A percentile compares a stretch with the other conserved stretches of the same genome.
phyloP scores from a whole-genome alignment of 2,329 filamentous ascomycete genomes.

The Apiospora sp. region DNA sequence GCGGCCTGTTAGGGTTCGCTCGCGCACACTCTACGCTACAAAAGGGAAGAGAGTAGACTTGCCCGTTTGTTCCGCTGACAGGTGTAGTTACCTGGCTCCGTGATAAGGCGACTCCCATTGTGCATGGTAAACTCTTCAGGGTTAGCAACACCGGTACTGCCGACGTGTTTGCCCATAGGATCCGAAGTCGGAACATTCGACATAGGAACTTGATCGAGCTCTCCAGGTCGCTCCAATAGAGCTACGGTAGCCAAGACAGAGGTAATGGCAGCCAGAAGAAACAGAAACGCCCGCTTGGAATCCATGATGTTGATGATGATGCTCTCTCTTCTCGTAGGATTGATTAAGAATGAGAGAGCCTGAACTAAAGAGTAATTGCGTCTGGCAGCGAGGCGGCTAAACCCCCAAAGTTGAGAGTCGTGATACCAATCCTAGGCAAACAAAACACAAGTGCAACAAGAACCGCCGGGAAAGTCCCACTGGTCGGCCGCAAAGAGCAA shows the following conservation, averaged over 20 bases:
- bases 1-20: background rate
- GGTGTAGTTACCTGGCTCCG: constrained; percentile 28
- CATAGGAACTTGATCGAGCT: background rate
- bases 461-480: background rate
- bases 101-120: background rate
- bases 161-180: too few relatives aligned
- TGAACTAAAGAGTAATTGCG: background rate
- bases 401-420: background rate
- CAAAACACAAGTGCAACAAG: background rate
- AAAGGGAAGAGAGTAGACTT: background rate
- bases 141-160: too few relatives aligned
- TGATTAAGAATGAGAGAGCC: too few relatives aligned
- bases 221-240: background rate
- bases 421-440: background rate
- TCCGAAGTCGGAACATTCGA: background rate
- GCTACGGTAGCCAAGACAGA: background rate
- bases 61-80: constrained; percentile 23
- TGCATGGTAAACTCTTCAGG: background rate
- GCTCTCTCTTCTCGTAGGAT: background rate
- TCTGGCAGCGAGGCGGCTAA: background rate
- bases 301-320: background rate
- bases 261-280: background rate
- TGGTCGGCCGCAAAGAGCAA: background rate
- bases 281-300: background rate
- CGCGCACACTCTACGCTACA: background rate